phyloP scores from a whole-genome alignment of 2,329 filamentous ascomycete genomes.

The Stachybotrys elegans region DNA sequence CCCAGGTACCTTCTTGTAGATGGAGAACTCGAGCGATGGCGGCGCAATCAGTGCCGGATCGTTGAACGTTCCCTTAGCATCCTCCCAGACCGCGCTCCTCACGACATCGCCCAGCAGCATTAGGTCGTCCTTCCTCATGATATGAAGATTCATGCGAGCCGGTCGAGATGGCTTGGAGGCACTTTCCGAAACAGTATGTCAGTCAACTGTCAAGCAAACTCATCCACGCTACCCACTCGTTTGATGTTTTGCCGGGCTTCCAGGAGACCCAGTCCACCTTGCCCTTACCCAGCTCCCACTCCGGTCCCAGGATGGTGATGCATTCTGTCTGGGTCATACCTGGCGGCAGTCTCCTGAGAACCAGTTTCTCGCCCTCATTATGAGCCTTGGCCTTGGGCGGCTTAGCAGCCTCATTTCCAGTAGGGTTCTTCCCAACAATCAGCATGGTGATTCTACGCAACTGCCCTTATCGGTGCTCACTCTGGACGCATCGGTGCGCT shows the following conservation, averaged over 20 bases:
- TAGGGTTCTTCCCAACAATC: constrained; percentile 17
- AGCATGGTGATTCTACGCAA: constrained; percentile 4
- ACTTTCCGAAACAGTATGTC: constrained; percentile 42
- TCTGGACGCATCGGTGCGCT: constrained; percentile 20
- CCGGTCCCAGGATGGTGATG: constrained; percentile 62
- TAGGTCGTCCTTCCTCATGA: constrained; percentile 67
- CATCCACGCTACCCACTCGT: constrained; percentile 58
- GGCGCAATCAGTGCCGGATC: constrained; percentile 71
- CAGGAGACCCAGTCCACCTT: constrained; percentile 82
- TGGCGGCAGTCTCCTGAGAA: constrained; percentile 80
- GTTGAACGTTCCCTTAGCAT: constrained; percentile 71
- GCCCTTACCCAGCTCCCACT: constrained; percentile 76
- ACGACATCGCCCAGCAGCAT: constrained; percentile 64
- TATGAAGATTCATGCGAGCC: constrained; percentile 75
- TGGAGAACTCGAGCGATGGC: constrained; percentile 74
- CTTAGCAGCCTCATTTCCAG: constrained; percentile 23
- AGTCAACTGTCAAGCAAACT: background rate
- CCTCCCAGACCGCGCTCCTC: constrained; percentile 66
- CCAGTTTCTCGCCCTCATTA: constrained; percentile 67
- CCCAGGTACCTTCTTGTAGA: constrained; percentile 77
- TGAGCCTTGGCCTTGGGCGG: constrained; percentile 24
- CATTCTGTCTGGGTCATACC: constrained; percentile 80
- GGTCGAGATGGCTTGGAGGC: constrained; percentile 82
- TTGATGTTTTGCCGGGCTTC: constrained; percentile 64
- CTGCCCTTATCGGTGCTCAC: constrained; percentile 12